phyloP scores from a whole-genome alignment of 306 rosid species.

The Heteromeles arbutifolia region DNA sequence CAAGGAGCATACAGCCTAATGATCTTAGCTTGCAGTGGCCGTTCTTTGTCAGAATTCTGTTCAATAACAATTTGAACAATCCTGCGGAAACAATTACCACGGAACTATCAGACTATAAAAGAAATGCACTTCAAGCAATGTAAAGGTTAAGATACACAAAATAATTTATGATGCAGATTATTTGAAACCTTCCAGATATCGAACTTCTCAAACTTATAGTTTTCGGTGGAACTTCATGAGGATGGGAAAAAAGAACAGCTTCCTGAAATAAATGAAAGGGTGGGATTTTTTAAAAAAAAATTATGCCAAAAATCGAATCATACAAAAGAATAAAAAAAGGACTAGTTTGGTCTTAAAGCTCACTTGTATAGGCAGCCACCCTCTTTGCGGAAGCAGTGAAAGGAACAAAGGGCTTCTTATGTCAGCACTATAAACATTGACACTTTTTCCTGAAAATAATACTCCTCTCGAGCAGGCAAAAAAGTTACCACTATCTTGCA shows the following conservation, averaged over 20 bases:
- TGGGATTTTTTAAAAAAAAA: not conserved
- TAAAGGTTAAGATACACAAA: conserved; percentile 1
- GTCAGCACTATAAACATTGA: conserved; percentile 71
- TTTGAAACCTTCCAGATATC: conserved; percentile 80
- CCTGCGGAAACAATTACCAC: conserved; percentile 50
- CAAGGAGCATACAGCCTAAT: conserved; percentile 83
- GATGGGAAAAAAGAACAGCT: conserved; percentile 85
- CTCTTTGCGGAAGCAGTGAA: conserved; percentile 87
- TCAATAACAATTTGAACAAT: conserved; percentile 82
- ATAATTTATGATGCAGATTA: conserved; percentile 6
- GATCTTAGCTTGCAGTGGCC: conserved; percentile 54
- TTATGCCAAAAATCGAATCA: not conserved
- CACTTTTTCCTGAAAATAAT: conserved; percentile 63
- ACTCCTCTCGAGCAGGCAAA: conserved; percentile 71
- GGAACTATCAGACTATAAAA: conserved; percentile 17
- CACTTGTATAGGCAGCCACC: conserved; percentile 91
- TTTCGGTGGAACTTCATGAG: conserved; percentile 61
- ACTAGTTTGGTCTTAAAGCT: conserved; percentile 9
- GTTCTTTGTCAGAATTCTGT: conserved; percentile 56
- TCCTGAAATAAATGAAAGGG: conserved; percentile 45
- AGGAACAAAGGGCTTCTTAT: conserved; percentile 88
- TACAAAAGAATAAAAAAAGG: not conserved
- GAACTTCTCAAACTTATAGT: conserved; percentile 86
- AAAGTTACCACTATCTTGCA: conserved; percentile 70
- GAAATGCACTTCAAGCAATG: conserved; percentile 6